Evolutionary conservation across 768 basidiomycete species (phyloP), one percentile per base, ranked within the genome.

Genomic region (Collybia mongolica): DNA sequence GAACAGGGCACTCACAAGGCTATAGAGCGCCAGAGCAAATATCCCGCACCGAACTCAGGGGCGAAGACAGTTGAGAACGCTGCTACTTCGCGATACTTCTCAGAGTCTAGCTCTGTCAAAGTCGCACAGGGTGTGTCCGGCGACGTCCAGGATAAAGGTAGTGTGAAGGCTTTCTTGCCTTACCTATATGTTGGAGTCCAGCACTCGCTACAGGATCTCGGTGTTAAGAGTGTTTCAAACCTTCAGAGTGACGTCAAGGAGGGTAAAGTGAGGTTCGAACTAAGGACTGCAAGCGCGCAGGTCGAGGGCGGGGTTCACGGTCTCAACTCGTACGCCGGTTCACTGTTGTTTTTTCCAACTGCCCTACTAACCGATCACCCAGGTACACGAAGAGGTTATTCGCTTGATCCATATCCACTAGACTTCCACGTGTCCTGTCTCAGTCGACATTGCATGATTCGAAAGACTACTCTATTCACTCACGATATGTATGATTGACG

Each of bases 81-180:
- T 11, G 97, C 97, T 1, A 98, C 95, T 2, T 86, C 92, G 26
- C 81, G 96, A 20, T 99, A 97, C 76, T 97, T 97, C 72, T 94
- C 91, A 29, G 93, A 97, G 72, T 81, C 82, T 50, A 93, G 92
- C 43, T 79, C 86, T 4, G 87, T 99, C 67, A 97, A 98, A 75
- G 97, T 99, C 35, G 96, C 95, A 1, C 92, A 95, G 67, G 93
- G 93, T 53, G 96, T 99, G 7, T 90, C 90, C 11, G 96, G 96
- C 11, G 93, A 98, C 60, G 96, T 98, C 9, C 90, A 92, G 69
- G 96, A 99, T 70, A 98, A 97, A 76, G 97, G 97, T 5, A 92
- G 90, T 53, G 84, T 98, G 58, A 87, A 84, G 72, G 88, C 89
- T 46, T 98, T 98, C 70, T 64, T 98, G 45, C 96, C 95, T 2